A percentile compares a stretch with the other conserved stretches of the same genome.
Conservation (phyloP, 345 rosid species). For the Erodium maritimum region DNA sequence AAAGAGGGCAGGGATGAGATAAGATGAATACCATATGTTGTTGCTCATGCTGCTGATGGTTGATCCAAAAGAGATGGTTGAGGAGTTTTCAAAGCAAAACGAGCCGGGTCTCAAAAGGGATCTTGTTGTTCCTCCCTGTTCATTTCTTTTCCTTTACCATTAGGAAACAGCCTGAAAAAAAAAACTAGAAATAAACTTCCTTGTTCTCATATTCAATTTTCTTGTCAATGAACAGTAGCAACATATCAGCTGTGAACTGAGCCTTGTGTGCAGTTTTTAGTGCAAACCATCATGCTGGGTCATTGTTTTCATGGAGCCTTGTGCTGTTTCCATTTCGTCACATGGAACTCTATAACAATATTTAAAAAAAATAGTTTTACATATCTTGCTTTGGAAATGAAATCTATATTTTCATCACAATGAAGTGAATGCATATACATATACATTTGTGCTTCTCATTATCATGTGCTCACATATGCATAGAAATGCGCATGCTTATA, state of each 20-base stretch:
- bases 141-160: conserved; percentile 12
- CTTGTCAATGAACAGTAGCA: conserved; percentile 17
- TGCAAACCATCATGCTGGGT: not conserved
- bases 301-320: no score
- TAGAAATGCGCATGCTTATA: no score
- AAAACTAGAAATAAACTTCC: conserved; percentile 22
- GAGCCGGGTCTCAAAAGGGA: conserved; percentile 18
- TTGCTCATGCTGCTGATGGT: conserved; percentile 5
- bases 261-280: conserved; percentile 1
- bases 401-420: no score
- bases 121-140: conserved; percentile 5
- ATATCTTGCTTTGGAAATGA: no score
- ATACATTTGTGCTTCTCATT: no score
- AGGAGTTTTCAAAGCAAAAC: conserved; percentile 4
- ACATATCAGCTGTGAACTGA: conserved; percentile 4
- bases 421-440: no score
- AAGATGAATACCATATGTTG: conserved; percentile 1
- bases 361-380: no score
- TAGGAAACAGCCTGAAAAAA: conserved; percentile 27
- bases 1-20: conserved; percentile 14
- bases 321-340: no score
- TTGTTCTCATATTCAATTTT: conserved; percentile 9
- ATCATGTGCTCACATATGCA: no score
- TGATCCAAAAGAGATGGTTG: no score
- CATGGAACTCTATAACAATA: no score